phyloP scores from a whole-genome alignment of 768 basidiomycete species.

The Solioccasus polychromus region DNA sequence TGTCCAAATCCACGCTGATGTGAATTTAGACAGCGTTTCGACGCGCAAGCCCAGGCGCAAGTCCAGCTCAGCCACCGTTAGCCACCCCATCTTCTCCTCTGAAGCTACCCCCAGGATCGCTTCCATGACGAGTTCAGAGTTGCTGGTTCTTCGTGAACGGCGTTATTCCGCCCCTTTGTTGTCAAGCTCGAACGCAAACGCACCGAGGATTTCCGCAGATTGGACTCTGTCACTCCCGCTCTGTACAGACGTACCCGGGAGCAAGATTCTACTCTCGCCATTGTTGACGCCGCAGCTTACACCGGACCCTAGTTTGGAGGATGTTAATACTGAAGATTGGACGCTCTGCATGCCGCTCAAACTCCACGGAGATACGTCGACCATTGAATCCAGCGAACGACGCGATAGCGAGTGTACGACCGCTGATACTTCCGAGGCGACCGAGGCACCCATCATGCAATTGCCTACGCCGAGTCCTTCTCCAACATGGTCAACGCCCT shows the following conservation, averaged over 20 bases:
- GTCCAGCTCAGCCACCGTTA: constrained; percentile 21
- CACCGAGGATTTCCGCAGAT: constrained; percentile 8
- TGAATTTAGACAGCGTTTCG: constrained; percentile 8
- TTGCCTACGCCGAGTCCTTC: constrained; percentile 30
- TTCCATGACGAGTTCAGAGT: constrained; percentile 11
- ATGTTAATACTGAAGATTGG: constrained; percentile 24
- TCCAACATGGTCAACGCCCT: constrained; percentile 15
- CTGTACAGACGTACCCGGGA: constrained; percentile 26
- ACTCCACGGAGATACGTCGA: neutral
- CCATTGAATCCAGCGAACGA: constrained; percentile 1
- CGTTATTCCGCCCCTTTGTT: constrained; percentile 31
- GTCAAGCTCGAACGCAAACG: constrained; percentile 1
- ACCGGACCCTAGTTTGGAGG: constrained; percentile 6
- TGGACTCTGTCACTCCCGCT: constrained; percentile 33
- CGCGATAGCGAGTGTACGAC: constrained; percentile 2
- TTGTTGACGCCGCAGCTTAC: neutral
- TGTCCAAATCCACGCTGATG: constrained; percentile 29
- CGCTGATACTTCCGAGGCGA: constrained; percentile 2
- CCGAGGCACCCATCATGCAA: constrained; percentile 5
- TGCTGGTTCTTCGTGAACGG: constrained; percentile 27
- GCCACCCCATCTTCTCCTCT: constrained; percentile 3
- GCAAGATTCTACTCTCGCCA: constrained; percentile 12
- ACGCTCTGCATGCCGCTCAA: constrained; percentile 34
- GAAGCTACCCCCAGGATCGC: neutral
- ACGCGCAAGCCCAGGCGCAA: constrained; percentile 23